These are phyloP conservation scores for Psilocybe sp. DNA, from an alignment of 768 basidiomycete species.

Conservation along the genomic window DNA sequence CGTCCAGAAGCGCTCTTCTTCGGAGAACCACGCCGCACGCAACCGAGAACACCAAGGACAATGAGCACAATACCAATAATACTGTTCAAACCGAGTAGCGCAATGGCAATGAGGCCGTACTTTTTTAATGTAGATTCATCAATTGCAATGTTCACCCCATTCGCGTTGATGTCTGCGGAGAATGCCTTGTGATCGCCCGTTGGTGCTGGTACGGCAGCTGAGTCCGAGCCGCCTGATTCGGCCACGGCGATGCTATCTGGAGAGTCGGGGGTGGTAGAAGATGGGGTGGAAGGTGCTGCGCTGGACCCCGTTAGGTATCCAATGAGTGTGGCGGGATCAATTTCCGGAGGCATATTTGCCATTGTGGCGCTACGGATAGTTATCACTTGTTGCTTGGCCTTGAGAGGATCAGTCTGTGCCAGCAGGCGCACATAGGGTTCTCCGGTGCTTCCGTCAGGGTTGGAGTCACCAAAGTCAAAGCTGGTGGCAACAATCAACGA, in stretches of 20 bases:
- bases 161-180: not conserved
- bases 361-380: conserved; percentile 24
- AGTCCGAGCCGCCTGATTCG: not conserved
- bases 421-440: conserved; percentile 40
- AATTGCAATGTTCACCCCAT: conserved; percentile 2
- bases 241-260: too few relatives aligned
- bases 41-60: conserved; percentile 21
- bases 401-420: conserved; percentile 30
- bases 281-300: not conserved
- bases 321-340: conserved; percentile 22
- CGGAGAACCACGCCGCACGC: conserved; percentile 19
- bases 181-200: not conserved
- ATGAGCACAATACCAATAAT: conserved; percentile 22
- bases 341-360: conserved; percentile 20
- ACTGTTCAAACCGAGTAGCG: conserved; percentile 25
- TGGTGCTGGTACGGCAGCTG: not conserved
- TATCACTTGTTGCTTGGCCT: conserved; percentile 29
- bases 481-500: conserved; percentile 14
- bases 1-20: not conserved
- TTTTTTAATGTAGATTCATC: conserved; percentile 17
- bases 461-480: conserved; percentile 39
- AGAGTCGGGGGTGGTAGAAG: too few relatives aligned
- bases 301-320: conserved; percentile 9
- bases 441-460: conserved; percentile 14
- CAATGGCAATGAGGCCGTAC: conserved; percentile 23